phyloP scores from a whole-genome alignment of 495 filamentous ascomycete genomes.

The Penicillium samsonianum region DNA sequence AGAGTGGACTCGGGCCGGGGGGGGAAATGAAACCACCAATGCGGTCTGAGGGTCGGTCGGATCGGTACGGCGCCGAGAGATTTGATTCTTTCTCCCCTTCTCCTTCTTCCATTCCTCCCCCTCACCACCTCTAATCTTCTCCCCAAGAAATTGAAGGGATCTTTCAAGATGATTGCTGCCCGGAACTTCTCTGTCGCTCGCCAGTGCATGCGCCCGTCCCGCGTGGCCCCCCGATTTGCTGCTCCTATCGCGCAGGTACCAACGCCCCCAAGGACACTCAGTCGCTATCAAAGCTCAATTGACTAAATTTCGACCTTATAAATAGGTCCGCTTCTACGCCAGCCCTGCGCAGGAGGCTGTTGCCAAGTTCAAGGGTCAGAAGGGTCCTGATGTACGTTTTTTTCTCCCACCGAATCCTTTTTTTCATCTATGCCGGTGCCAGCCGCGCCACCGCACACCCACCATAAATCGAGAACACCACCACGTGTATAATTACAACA shows the following conservation, averaged over 20 bases:
- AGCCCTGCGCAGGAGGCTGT: conserved; percentile 66
- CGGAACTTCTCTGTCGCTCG: conserved; percentile 58
- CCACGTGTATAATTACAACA: conserved; percentile 6
- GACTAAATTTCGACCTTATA: conserved; percentile 28
- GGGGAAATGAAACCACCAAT: conserved; percentile 32
- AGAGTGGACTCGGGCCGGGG: conserved; percentile 34
- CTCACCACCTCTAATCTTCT: conserved; percentile 18
- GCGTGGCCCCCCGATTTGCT: conserved; percentile 48
- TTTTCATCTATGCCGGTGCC: conserved; percentile 27
- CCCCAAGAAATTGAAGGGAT: conserved; percentile 25
- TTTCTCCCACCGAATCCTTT: conserved; percentile 18
- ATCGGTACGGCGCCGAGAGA: conserved; percentile 44
- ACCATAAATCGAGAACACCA: conserved; percentile 8
- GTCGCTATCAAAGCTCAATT: conserved; percentile 15
- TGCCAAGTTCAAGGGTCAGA: conserved; percentile 88
- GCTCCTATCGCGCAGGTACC: conserved; percentile 56
- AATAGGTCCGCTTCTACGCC: conserved; percentile 52
- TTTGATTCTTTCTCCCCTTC: conserved; percentile 32
- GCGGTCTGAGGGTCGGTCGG: conserved; percentile 39
- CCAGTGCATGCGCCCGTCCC: conserved; percentile 56
- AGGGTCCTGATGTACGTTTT: conserved; percentile 74
- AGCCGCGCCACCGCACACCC: conserved; percentile 20
- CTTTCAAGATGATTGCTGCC: conserved; percentile 58
- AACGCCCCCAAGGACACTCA: conserved; percentile 17
- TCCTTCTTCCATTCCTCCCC: conserved; percentile 31